Evolutionary conservation across 148 eudicot species (phyloP).

Genomic region (Heliosperma pusillum): DNA sequence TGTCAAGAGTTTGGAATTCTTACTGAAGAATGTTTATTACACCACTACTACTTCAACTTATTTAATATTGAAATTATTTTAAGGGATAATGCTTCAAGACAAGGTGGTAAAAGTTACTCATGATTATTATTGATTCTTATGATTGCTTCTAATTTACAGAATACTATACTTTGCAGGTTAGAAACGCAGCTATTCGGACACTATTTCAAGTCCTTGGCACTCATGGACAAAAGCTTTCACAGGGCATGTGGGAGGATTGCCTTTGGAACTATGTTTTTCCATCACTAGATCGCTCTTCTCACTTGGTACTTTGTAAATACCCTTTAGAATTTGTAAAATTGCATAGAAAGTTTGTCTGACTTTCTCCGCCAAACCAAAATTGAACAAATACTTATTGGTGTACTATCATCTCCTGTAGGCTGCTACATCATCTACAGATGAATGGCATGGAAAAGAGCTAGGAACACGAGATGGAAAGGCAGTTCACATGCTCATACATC

Average conservation of each 20-base stretch:
- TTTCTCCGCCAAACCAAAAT: not conserved
- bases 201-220: slow-evolving; percentile 96
- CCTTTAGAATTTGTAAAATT: not conserved
- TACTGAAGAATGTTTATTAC: not conserved
- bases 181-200: slow-evolving; percentile 92
- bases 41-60: not conserved
- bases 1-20: not conserved
- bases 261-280: slow-evolving; percentile 95
- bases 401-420: slow-evolving; percentile 47
- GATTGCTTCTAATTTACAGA: slow-evolving; percentile 9
- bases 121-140: not conserved
- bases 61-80: not conserved
- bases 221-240: slow-evolving; percentile 93
- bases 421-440: slow-evolving; percentile 96
- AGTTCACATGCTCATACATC: slow-evolving; percentile 99
- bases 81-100: not conserved
- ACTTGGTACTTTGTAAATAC: slow-evolving; percentile 52
- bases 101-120: not conserved
- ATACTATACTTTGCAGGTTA: slow-evolving; percentile 51
- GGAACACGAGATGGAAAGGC: slow-evolving; percentile 97
- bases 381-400: not conserved
- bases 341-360: not conserved
- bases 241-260: slow-evolving; percentile 96
- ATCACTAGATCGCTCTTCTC: slow-evolving; percentile 86
- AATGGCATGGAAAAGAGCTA: slow-evolving; percentile 98